A percentile compares a stretch with the other conserved stretches of the same genome.
phyloP scores from a whole-genome alignment of 1,139 yeast genomes.

The Sugiyamaella pinicola region DNA sequence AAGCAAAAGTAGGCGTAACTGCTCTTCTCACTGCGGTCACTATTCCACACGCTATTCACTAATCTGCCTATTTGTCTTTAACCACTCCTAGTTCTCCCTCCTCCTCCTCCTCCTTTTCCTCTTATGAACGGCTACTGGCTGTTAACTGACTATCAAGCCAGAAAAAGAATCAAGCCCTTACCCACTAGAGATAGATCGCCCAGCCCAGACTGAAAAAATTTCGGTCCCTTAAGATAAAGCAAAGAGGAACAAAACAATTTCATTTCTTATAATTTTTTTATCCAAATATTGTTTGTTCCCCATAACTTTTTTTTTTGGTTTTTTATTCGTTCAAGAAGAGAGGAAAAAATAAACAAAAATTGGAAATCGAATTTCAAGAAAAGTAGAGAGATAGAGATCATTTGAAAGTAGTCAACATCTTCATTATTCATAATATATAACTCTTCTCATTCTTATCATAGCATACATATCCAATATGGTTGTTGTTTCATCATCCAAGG shows the following conservation, averaged over 20 bases:
- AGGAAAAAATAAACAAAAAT: not conserved
- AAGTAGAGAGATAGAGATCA: not conserved
- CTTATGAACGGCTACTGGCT: not conserved
- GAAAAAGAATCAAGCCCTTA: not conserved
- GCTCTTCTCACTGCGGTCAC: too few species aligned
- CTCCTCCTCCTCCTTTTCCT: not conserved
- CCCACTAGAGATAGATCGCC: slow-evolving; percentile 10
- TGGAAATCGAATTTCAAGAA: not conserved
- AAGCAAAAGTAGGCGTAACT: too few species aligned
- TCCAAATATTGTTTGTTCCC: not conserved
- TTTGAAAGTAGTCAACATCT: too few species aligned
- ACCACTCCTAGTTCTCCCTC: too few species aligned
- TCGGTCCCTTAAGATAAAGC: slow-evolving; percentile 13
- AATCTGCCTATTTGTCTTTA: too few species aligned
- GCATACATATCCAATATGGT: not conserved
- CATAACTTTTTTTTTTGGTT: slow-evolving; percentile 2
- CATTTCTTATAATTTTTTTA: slow-evolving; percentile 2
- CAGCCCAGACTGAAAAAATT: slow-evolving; percentile 11
- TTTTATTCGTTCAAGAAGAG: not conserved
- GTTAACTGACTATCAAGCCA: slow-evolving; percentile 3
- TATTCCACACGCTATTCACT: not conserved
- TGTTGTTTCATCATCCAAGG: slow-evolving; percentile 78
- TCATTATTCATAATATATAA: too few species aligned
- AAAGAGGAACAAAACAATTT: not conserved
- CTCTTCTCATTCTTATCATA: not conserved